Evolutionary conservation across 2,329 filamentous ascomycete genomes (phyloP).

Genomic region (Rhexocercosporidium sp.): DNA sequence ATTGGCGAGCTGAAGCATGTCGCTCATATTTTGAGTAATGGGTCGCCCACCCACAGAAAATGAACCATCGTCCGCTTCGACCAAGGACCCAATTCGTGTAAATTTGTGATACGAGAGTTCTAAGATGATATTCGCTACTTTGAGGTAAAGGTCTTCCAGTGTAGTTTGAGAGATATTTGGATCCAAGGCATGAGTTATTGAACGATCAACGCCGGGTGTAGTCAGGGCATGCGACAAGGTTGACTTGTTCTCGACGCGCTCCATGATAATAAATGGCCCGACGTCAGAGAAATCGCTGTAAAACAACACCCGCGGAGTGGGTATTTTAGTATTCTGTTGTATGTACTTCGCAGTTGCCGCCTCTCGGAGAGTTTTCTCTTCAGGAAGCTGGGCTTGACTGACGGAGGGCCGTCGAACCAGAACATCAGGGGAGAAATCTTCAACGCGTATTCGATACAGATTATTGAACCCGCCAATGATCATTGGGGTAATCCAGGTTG

Average conservation of each 20-base stretch:
- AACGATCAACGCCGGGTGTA: conserved; percentile 12
- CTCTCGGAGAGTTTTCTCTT: conserved; percentile 21
- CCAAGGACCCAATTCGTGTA: conserved; percentile 35
- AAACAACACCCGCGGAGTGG: conserved; percentile 16
- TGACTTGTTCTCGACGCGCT: conserved; percentile 16
- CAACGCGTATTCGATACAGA: conserved; percentile 29
- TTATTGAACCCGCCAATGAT: conserved; percentile 32
- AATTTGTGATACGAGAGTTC: conserved; percentile 8
- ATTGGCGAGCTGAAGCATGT: conserved; percentile 29
- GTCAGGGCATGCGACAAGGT: conserved; percentile 18
- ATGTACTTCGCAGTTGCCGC: conserved; percentile 17
- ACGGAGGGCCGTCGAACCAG: conserved; percentile 23
- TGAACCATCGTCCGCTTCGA: conserved; percentile 13
- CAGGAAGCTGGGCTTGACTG: conserved; percentile 15
- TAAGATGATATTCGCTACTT: conserved; percentile 10
- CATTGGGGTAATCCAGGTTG: conserved; percentile 25
- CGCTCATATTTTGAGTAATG: conserved; percentile 31
- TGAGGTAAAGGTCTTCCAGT: conserved; percentile 10
- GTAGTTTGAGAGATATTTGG: conserved; percentile 9
- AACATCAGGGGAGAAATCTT: conserved; percentile 21
- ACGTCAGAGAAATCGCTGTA: conserved; percentile 18
- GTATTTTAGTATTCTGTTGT: conserved; percentile 20
- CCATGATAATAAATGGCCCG: conserved; percentile 22
- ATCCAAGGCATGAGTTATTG: conserved; percentile 11
- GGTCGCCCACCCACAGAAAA: conserved; percentile 21